Evolutionary conservation across 768 basidiomycete genomes (phyloP).

Genomic region (Cystofilobasidium capitatum): DNA sequence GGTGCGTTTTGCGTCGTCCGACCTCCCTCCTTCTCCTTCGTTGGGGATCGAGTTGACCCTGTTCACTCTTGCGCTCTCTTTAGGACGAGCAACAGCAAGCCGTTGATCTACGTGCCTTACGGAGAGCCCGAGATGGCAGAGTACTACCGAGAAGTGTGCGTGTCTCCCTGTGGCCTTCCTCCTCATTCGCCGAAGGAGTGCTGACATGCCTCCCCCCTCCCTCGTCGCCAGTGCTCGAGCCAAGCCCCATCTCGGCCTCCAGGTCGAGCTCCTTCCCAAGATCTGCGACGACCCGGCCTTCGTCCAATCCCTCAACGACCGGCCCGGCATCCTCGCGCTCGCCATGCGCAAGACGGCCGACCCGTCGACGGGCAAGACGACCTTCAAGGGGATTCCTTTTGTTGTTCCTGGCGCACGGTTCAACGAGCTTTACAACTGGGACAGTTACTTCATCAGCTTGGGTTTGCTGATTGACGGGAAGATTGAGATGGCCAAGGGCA

Average conservation of each 20-base stretch:
- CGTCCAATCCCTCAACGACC: slow-evolving; percentile 85
- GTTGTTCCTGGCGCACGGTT: slow-evolving; percentile 69
- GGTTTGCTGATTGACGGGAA: slow-evolving; percentile 92
- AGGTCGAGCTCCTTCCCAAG: slow-evolving; percentile 79
- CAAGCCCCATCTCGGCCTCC: slow-evolving; percentile 86
- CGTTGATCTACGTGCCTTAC: slow-evolving; percentile 88
- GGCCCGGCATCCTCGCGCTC: slow-evolving; percentile 85
- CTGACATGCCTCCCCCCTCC: not conserved
- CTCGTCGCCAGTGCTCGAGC: slow-evolving; percentile 49
- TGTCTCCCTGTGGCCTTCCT: not conserved
- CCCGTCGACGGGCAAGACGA: slow-evolving; percentile 60
- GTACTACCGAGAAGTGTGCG: slow-evolving; percentile 76
- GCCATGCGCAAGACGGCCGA: slow-evolving; percentile 90
- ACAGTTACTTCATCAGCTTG: slow-evolving; percentile 73
- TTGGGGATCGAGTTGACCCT: not conserved
- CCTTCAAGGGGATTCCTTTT: slow-evolving; percentile 84
- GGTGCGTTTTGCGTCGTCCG: not conserved
- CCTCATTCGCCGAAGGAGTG: not conserved
- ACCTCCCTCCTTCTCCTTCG: not conserved
- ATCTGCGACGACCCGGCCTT: slow-evolving; percentile 78
- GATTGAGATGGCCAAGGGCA: slow-evolving; percentile 86
- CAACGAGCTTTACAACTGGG: slow-evolving; percentile 41
- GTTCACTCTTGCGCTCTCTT: not conserved
- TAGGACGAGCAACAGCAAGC: slow-evolving; percentile 71
- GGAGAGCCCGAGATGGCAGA: slow-evolving; percentile 86